phyloP scores from a whole-genome alignment of 1,139 yeast species.

The Lipomyces yarrowii region DNA sequence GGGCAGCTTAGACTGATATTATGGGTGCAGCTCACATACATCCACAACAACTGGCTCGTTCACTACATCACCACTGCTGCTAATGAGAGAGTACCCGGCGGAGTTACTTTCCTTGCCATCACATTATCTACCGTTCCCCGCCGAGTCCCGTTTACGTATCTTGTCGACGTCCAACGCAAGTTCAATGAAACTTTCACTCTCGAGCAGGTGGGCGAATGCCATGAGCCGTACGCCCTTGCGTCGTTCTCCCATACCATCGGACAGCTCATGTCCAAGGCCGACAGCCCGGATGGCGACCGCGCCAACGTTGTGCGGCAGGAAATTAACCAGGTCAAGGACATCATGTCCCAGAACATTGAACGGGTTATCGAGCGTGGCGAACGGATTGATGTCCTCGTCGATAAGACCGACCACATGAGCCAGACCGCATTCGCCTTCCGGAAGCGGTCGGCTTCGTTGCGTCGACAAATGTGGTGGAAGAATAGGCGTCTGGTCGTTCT shows the following conservation, averaged over 20 bases:
- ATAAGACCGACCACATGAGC: conserved; percentile 77
- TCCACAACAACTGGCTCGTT: conserved; percentile 42
- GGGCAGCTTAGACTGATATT: background rate
- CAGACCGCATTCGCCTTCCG: conserved; percentile 71
- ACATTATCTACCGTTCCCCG: conserved; percentile 39
- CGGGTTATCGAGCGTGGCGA: conserved; percentile 76
- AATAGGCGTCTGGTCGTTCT: conserved; percentile 50
- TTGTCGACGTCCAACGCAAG: conserved; percentile 39
- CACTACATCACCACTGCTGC: conserved; percentile 42
- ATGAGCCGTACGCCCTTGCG: conserved; percentile 26
- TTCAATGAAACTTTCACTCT: conserved; percentile 33
- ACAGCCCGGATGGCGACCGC: conserved; percentile 22
- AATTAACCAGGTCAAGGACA: conserved; percentile 45
- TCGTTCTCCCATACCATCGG: conserved; percentile 24
- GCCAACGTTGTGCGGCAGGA: conserved; percentile 41
- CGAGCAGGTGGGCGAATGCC: conserved; percentile 30
- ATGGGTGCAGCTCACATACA: conserved; percentile 37
- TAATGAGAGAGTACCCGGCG: conserved; percentile 36
- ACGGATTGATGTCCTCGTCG: conserved; percentile 69
- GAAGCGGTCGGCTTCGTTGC: conserved; percentile 65
- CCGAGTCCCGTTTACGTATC: conserved; percentile 41
- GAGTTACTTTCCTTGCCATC: conserved; percentile 42
- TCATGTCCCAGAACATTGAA: conserved; percentile 49
- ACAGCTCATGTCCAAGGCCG: conserved; percentile 26
- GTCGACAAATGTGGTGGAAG: conserved; percentile 68